These are phyloP conservation scores for Boletus subparvulus DNA, from an alignment of 768 basidiomycete genomes.

Conservation along the genomic window DNA sequence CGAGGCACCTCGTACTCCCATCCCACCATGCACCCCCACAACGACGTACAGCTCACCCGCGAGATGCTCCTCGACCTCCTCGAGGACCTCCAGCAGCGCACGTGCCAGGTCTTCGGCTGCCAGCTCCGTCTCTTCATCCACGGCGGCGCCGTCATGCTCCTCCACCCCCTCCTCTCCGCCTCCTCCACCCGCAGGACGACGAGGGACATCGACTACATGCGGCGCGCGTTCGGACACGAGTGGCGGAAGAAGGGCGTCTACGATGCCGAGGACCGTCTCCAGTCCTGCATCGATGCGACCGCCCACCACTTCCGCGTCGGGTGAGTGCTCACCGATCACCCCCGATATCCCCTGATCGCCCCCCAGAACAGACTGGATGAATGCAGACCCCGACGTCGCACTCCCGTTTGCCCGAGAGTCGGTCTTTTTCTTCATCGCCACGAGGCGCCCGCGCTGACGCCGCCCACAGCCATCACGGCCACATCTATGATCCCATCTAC, in stretches of 20 bases:
- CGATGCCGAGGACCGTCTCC: slow-evolving; percentile 56
- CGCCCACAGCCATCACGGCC: slow-evolving; percentile 20
- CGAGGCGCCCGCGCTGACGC: slow-evolving; percentile 9
- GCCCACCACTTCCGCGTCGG: slow-evolving; percentile 48
- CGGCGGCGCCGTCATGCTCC: slow-evolving; percentile 73
- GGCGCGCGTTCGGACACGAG: slow-evolving; percentile 58
- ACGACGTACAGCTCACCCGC: slow-evolving; percentile 35
- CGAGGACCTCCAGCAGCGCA: slow-evolving; percentile 49
- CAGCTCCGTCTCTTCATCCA: slow-evolving; percentile 64
- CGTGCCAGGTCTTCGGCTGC: slow-evolving; percentile 45
- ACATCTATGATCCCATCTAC: slow-evolving; percentile 60
- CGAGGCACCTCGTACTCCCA: not conserved
- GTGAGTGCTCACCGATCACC: slow-evolving; percentile 28
- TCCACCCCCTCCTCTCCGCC: slow-evolving; percentile 47
- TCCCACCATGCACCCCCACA: slow-evolving; percentile 29
- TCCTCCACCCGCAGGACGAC: slow-evolving; percentile 51
- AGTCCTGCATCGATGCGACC: slow-evolving; percentile 55
- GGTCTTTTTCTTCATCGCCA: slow-evolving; percentile 23
- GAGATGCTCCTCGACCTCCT: slow-evolving; percentile 46
- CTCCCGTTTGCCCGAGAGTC: slow-evolving; percentile 65
- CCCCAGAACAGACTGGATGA: slow-evolving; percentile 65
- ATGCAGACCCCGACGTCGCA: slow-evolving; percentile 69
- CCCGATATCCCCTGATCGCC: not conserved
- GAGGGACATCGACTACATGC: slow-evolving; percentile 66
- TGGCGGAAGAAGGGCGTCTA: slow-evolving; percentile 46